Conservation (phyloP, 306 rosid species). For the Rosa chinensis region DNA sequence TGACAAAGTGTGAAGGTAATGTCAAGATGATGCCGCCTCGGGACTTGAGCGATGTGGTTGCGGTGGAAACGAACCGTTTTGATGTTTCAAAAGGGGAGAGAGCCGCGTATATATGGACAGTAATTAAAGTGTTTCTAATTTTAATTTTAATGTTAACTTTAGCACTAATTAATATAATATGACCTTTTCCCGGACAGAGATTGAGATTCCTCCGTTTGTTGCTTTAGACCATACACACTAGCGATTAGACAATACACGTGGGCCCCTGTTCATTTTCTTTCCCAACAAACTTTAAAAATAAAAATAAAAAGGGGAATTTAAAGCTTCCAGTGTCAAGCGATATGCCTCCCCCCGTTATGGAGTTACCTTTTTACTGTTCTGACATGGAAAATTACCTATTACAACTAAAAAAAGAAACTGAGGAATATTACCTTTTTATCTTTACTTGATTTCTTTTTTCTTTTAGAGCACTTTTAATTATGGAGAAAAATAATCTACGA, state of each 20-base stretch:
- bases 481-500: background rate
- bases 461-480: no score
- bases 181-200: background rate
- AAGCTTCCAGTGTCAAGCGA: background rate
- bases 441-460: no score
- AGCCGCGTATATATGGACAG: background rate
- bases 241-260: conserved; percentile 23
- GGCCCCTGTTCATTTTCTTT: conserved; percentile 24
- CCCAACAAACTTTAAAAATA: background rate
- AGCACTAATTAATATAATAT: background rate
- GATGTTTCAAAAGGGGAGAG: background rate
- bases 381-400: background rate
- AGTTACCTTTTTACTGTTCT: background rate
- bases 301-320: no score
- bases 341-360: background rate
- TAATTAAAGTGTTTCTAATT: background rate
- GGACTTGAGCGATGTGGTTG: background rate
- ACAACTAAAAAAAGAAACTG: background rate
- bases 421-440: background rate
- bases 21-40: background rate
- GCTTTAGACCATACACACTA: conserved; percentile 15
- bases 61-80: conserved; percentile 4
- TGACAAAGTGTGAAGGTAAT: background rate
- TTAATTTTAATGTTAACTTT: background rate
- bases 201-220: conserved; percentile 32